Conservation (phyloP, 2,329 filamentous ascomycete species). For the Aspergillus sp. region DNA sequence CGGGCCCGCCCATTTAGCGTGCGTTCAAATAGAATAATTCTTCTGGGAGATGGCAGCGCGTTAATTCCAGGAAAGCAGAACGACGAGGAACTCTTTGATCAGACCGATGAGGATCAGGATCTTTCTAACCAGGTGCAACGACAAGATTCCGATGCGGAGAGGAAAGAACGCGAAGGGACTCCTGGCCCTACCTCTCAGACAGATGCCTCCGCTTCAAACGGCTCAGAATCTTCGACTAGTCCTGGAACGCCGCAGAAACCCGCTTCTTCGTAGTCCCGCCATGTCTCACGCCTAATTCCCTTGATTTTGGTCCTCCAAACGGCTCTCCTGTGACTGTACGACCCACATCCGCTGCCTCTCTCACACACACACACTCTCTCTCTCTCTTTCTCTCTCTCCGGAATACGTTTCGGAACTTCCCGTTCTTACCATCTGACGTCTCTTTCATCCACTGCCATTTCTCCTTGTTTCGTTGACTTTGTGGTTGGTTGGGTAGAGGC, state of each 20-base stretch:
- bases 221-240: slow-evolving; percentile 41
- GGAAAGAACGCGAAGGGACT: slow-evolving; percentile 56
- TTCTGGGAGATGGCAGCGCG: slow-evolving; percentile 93
- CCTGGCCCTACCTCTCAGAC: slow-evolving; percentile 48
- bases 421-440: slow-evolving; percentile 22
- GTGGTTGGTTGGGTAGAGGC: slow-evolving; percentile 20
- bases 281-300: slow-evolving; percentile 18
- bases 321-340: slow-evolving; percentile 26
- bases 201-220: slow-evolving; percentile 28
- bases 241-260: slow-evolving; percentile 32
- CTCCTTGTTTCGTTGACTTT: slow-evolving; percentile 20
- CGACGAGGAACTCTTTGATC: slow-evolving; percentile 93
- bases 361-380: not conserved
- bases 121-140: slow-evolving; percentile 82
- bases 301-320: slow-evolving; percentile 29
- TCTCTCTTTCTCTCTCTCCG: slow-evolving; percentile 13
- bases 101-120: slow-evolving; percentile 84
- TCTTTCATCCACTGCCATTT: slow-evolving; percentile 24
- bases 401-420: slow-evolving; percentile 23
- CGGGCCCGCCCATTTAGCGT: slow-evolving; percentile 72
- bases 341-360: slow-evolving; percentile 18
- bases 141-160: slow-evolving; percentile 43
- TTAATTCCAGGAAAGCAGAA: slow-evolving; percentile 79
- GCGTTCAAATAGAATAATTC: slow-evolving; percentile 81
- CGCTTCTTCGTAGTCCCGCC: slow-evolving; percentile 32